Evolutionary conservation across 805 yeast genomes (phyloP).

Genomic region (Cyberlindnera sargentensis): DNA sequence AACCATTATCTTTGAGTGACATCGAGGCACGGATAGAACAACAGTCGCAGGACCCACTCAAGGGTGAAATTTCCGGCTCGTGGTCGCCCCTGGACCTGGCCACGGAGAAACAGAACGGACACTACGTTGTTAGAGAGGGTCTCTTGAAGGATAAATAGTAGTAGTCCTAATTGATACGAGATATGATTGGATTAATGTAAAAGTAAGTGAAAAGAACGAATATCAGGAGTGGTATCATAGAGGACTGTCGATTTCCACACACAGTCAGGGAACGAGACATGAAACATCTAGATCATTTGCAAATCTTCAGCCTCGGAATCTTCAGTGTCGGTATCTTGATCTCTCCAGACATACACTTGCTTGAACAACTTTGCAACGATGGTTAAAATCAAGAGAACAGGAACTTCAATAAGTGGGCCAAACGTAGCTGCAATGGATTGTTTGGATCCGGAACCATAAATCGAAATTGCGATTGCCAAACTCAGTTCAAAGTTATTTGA

Average conservation of each 20-base stretch:
- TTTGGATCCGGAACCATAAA: constrained; percentile 45
- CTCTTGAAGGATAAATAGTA: constrained; percentile 27
- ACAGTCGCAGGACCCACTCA: constrained; percentile 20
- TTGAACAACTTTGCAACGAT: constrained; percentile 27
- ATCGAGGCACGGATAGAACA: constrained; percentile 23
- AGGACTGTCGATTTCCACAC: too few relatives aligned
- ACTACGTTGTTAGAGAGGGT: constrained; percentile 41
- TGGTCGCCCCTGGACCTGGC: constrained; percentile 38
- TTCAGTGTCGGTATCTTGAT: neutral
- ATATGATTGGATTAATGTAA: too few relatives aligned
- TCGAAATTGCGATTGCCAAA: constrained; percentile 44
- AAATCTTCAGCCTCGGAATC: neutral
- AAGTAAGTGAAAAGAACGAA: too few relatives aligned
- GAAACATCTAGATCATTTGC: too few relatives aligned
- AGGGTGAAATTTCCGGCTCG: constrained; percentile 35
- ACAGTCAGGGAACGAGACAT: too few relatives aligned
- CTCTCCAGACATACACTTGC: constrained; percentile 3
- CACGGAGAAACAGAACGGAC: constrained; percentile 27
- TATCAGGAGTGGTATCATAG: too few relatives aligned
- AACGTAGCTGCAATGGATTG: constrained; percentile 53
- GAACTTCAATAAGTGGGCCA: constrained; percentile 55
- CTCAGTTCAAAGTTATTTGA: constrained; percentile 53
- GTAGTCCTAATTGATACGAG: neutral
- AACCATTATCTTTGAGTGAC: constrained; percentile 26
- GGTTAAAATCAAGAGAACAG: constrained; percentile 36